A percentile compares a stretch with the other conserved stretches of the same genome.
phyloP scores from a whole-genome alignment of 2,329 filamentous ascomycete genomes.

The Arthrinium phaeospermum region DNA sequence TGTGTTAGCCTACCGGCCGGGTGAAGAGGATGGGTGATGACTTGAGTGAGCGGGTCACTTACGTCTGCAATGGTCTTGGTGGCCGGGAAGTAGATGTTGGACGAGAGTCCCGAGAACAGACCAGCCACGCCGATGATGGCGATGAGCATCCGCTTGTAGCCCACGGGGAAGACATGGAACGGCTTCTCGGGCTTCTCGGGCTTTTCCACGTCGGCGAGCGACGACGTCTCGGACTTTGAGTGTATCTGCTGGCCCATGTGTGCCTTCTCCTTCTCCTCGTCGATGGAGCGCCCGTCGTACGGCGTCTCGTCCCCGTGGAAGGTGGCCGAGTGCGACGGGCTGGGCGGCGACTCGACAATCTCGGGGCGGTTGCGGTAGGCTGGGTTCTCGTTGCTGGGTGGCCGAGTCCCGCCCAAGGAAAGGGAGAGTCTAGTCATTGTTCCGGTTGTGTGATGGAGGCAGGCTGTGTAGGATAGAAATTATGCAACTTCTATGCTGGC shows the following conservation, averaged over 20 bases:
- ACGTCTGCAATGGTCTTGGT: constrained; percentile 45
- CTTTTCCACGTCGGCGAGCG: not conserved
- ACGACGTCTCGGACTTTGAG: not conserved
- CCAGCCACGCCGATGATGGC: constrained; percentile 55
- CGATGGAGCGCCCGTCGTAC: not conserved
- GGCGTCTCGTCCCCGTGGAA: not conserved
- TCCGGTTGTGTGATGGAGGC: not conserved
- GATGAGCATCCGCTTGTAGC: constrained; percentile 52
- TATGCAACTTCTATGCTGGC: not conserved
- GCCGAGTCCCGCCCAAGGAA: not conserved
- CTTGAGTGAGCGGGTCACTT: too few species aligned
- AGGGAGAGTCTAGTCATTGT: not conserved
- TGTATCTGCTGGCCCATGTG: too few species aligned
- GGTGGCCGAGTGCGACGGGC: not conserved
- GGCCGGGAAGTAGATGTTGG: constrained; percentile 57
- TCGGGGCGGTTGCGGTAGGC: not conserved
- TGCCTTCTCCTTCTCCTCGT: not conserved
- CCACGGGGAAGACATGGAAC: constrained; percentile 43
- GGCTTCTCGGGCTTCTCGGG: not conserved
- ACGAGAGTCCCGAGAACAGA: constrained; percentile 58
- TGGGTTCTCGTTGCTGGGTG: not conserved
- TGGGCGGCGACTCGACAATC: not conserved
- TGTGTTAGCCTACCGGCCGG: not conserved
- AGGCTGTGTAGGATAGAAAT: not conserved
- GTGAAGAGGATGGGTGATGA: not conserved